These are phyloP conservation scores for Trichoderma lentiforme DNA, from an alignment of 2,329 filamentous ascomycete species.

Conservation along the genomic window DNA sequence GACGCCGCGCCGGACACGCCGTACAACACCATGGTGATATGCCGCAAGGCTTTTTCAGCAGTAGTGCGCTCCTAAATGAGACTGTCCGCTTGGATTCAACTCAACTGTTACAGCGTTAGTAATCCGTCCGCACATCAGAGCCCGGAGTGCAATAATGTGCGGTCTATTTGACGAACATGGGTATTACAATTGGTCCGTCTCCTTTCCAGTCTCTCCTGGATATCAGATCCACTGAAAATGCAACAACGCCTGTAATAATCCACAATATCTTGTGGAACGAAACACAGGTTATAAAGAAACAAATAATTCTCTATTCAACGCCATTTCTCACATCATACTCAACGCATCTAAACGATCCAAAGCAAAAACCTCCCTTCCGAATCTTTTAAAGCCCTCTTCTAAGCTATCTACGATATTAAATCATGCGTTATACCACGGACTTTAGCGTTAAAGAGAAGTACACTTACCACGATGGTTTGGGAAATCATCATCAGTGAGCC, in stretches of 20 bases:
- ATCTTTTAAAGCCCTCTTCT: neutral
- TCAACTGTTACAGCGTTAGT: neutral
- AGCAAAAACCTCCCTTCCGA: neutral
- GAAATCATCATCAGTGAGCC: neutral
- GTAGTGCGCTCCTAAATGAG: neutral
- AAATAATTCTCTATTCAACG: neutral
- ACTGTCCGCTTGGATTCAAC: neutral
- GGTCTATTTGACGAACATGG: neutral
- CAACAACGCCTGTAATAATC: neutral
- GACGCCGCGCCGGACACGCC: neutral
- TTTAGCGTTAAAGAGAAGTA: neutral
- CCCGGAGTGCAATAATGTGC: neutral
- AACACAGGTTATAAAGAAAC: neutral
- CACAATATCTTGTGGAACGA: neutral
- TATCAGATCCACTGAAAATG: neutral
- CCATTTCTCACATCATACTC: neutral
- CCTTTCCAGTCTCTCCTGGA: neutral
- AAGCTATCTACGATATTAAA: neutral
- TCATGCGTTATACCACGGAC: neutral
- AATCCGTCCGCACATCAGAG: neutral
- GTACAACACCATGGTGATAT: neutral
- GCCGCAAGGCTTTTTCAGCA: neutral
- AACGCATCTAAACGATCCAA: neutral
- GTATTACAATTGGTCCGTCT: neutral
- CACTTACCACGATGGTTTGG: neutral